These are phyloP conservation scores for Davidsoniella neocaledoniae DNA, from an alignment of 2,329 filamentous ascomycete genomes.

Conservation along the genomic window DNA sequence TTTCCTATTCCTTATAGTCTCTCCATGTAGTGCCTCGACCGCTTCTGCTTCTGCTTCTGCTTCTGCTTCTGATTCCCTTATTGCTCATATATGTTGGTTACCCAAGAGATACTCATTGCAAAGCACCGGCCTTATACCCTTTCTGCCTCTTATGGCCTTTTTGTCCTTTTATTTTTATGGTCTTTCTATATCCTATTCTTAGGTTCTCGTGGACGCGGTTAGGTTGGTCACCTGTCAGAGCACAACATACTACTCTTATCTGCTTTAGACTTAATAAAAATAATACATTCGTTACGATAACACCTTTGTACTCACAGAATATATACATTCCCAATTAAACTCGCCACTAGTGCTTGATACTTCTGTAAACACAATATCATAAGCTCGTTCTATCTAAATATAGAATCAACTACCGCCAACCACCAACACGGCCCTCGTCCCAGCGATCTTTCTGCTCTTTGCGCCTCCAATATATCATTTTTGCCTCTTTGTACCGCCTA, in stretches of 20 bases:
- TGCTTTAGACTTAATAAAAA: background rate
- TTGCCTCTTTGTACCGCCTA: slow-evolving; percentile 61
- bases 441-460: slow-evolving; percentile 81
- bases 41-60: background rate
- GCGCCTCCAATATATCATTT: slow-evolving; percentile 60
- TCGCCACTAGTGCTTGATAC: too few species aligned
- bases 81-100: background rate
- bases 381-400: too few species aligned
- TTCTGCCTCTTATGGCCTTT: too few species aligned
- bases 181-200: too few species aligned
- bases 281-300: background rate
- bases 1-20: background rate
- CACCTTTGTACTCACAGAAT: background rate
- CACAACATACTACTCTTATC: background rate
- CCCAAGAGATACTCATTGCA: too few species aligned
- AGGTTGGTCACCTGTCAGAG: too few species aligned
- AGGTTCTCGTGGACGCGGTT: too few species aligned
- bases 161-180: too few species aligned
- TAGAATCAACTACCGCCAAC: slow-evolving; percentile 54
- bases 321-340: too few species aligned
- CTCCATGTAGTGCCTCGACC: background rate
- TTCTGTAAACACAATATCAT: too few species aligned
- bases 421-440: slow-evolving; percentile 90
- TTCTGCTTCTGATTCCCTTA: background rate
- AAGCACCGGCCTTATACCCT: too few species aligned